phyloP scores from a whole-genome alignment of 805 yeast species.

The Spathaspora hagerdaliae region DNA sequence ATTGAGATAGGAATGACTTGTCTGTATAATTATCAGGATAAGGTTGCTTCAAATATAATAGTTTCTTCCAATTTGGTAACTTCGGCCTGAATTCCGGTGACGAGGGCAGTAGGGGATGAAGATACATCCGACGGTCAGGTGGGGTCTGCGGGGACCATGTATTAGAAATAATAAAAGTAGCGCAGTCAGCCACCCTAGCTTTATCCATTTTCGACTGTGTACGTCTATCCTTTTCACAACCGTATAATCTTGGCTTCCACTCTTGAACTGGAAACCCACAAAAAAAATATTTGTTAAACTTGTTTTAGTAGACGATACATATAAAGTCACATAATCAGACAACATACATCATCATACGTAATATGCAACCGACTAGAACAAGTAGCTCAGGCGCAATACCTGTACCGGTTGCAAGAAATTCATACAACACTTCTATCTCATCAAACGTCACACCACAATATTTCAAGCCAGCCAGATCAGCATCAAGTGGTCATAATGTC shows the following conservation, averaged over 20 bases:
- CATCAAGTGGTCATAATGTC: conserved; percentile 6
- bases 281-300: no score
- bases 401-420: conserved; percentile 9
- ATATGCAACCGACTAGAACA: no score
- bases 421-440: conserved; percentile 4
- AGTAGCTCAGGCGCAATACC: background rate
- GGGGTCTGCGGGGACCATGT: background rate
- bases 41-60: conserved; percentile 79
- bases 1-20: conserved; percentile 71
- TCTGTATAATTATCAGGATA: conserved; percentile 93
- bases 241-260: no score
- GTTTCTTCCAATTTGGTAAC: conserved; percentile 66
- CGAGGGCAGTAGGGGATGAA: background rate
- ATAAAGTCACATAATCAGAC: no score
- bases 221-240: no score
- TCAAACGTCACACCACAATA: conserved; percentile 1
- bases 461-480: conserved; percentile 10
- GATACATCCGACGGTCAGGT: background rate
- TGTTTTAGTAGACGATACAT: no score
- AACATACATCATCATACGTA: no score
- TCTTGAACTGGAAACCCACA: no score
- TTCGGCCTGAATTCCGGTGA: background rate
- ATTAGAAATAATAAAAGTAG: background rate
- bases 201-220: background rate
- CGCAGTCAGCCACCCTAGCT: background rate